These are phyloP conservation scores for Citrus inodora DNA, from an alignment of 345 rosid species.

Conservation along the genomic window DNA sequence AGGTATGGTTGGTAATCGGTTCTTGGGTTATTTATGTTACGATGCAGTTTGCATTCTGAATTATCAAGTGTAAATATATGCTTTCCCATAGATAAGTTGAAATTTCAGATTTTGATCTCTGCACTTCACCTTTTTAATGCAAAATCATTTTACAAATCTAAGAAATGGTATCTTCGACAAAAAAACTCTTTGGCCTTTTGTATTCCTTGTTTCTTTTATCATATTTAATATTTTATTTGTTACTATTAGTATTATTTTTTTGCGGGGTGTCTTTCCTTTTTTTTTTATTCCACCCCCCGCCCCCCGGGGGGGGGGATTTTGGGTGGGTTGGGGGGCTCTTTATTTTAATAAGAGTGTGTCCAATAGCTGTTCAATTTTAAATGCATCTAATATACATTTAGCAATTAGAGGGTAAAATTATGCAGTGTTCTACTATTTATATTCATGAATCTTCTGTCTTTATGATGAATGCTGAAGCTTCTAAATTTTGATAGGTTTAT, in stretches of 20 bases:
- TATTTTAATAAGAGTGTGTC: neutral
- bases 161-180: neutral
- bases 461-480: constrained; percentile 9
- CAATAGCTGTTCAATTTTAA: neutral
- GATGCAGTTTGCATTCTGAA: neutral
- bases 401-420: neutral
- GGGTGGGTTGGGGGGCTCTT: neutral
- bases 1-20: constrained; percentile 53
- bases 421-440: neutral
- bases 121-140: neutral
- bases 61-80: neutral
- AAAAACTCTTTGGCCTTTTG: too few relatives aligned
- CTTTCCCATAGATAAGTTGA: neutral
- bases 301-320: too few relatives aligned
- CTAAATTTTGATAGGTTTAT: constrained; percentile 62
- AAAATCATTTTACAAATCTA: neutral
- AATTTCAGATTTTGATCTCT: neutral
- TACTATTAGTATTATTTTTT: too few relatives aligned
- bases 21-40: neutral
- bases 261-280: neutral
- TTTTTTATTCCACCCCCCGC: neutral
- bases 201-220: neutral
- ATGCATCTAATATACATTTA: neutral
- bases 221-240: too few relatives aligned
- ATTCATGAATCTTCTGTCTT: neutral